A percentile compares a stretch with the other conserved stretches of the same genome.
Evolutionary conservation across 1,284 basidiomycete species (phyloP).

Genomic region (Rhizoctonia solani): DNA sequence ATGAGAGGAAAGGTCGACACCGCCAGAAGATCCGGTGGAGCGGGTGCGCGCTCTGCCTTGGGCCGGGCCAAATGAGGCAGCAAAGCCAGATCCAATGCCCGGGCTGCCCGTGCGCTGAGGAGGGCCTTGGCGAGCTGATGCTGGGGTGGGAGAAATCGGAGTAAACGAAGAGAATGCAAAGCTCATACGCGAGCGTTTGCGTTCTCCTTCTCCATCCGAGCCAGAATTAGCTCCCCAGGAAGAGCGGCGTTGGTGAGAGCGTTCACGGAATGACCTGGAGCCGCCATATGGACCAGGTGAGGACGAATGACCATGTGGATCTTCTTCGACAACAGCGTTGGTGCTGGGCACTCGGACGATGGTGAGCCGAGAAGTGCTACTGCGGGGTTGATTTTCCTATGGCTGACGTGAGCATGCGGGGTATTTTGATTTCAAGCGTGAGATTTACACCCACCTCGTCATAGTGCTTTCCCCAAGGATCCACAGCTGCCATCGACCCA

Average conservation of each 20-base stretch:
- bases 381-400: conserved; percentile 28
- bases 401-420: conserved; percentile 51
- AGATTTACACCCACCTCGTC: conserved; percentile 5
- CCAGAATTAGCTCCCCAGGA: conserved; percentile 33
- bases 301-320: conserved; percentile 1
- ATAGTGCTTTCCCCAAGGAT: conserved; percentile 62
- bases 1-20: conserved; percentile 33
- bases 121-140: conserved; percentile 53
- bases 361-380: conserved; percentile 60
- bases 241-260: conserved; percentile 15
- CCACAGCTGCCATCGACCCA: conserved; percentile 66
- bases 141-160: conserved; percentile 44
- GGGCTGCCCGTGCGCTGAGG: conserved; percentile 29
- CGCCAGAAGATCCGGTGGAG: conserved; percentile 10
- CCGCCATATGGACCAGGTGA: conserved; percentile 25
- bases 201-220: conserved; percentile 38
- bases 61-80: conserved; percentile 19
- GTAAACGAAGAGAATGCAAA: conserved; percentile 68
- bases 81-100: conserved; percentile 10
- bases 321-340: conserved; percentile 17
- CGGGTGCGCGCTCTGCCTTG: conserved; percentile 36
- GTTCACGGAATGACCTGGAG: conserved; percentile 17
- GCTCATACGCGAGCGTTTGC: conserved; percentile 53
- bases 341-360: conserved; percentile 64
- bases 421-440: conserved; percentile 54